Evolutionary conservation across 345 rosid genomes (phyloP).

Genomic region (Sapria himalayana): DNA sequence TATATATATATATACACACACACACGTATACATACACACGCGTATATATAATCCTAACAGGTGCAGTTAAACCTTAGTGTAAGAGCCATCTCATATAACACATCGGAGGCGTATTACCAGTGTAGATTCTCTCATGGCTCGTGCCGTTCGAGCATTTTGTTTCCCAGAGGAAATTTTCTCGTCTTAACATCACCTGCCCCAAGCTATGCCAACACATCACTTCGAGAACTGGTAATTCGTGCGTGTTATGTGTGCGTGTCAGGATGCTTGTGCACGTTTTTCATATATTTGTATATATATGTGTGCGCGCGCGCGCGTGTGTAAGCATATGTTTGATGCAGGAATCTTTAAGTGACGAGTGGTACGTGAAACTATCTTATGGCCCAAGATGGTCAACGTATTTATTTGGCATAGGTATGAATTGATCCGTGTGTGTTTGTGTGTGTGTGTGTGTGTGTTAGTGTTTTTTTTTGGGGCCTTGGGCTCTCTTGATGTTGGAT

Average conservation of each 20-base stretch:
- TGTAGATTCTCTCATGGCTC: slow-evolving; percentile 36
- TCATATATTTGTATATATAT: too few species aligned
- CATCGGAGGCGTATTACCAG: slow-evolving; percentile 52
- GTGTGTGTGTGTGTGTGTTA: too few species aligned
- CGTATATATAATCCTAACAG: too few species aligned
- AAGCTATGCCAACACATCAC: too few species aligned
- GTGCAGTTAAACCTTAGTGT: slow-evolving; percentile 34
- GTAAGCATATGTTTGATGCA: slow-evolving; percentile 24
- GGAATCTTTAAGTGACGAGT: slow-evolving; percentile 28
- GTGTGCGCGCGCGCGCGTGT: too few species aligned
- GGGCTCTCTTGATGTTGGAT: too few species aligned
- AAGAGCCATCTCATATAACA: slow-evolving; percentile 46
- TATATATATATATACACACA: too few species aligned
- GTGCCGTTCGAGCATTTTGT: slow-evolving; percentile 37
- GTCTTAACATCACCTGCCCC: slow-evolving; percentile 54
- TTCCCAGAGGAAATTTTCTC: slow-evolving; percentile 38
- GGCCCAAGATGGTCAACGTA: slow-evolving; percentile 88
- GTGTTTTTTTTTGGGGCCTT: too few species aligned
- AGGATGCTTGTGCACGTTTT: too few species aligned
- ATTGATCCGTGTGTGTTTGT: too few species aligned
- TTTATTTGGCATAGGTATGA: slow-evolving; percentile 67
- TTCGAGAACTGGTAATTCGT: slow-evolving; percentile 34
- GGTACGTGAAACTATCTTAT: slow-evolving; percentile 58
- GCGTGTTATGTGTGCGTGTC: too few species aligned
- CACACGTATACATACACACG: too few species aligned